Base-by-base conservation (phyloP, 441 rosid species). In the Macaranga tanarius region DNA sequence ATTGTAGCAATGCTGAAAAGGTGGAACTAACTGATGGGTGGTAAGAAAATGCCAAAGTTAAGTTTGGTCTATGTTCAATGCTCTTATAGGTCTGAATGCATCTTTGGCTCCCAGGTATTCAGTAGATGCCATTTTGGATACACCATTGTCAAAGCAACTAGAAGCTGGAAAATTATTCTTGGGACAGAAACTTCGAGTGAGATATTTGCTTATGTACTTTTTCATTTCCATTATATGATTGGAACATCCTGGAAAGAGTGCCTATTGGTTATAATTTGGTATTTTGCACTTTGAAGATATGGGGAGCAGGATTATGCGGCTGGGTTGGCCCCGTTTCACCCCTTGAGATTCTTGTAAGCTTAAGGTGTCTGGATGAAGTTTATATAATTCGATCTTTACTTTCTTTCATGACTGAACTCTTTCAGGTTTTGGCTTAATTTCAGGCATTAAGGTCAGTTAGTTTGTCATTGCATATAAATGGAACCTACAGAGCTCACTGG, bases 401-500 rank as follows among this genome's bases (percentile, higher is more conserved):
- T 74, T 48, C n/a, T 65, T 42, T 67, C 25, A 19, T 47, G 34
- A 42, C 52, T 52, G 17, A 66, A 42, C 34, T 74, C 78, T 73
- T 74, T 76, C 52, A 71, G 45, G 45, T 69, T 44, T 66, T 72
- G 65, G 63, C 80, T 82, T 51, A 71, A 54, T 84, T 82, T 75
- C 92, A 95, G 99, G 92, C 81, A 75, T 83, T 92, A 69, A 82
- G 81, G 67, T 73, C 86, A n/a, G 87, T 83, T 72, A 83, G 78
- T 77, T 81, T 95, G 80, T 56, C 81, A 76, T 81, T 95, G 86
- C 95, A 91, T 80, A 84, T 86, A 56, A 93, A 95, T 87, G 99
- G 97, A 75, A 93, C 99, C 19, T 90, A 89, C 72, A 89, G 98
- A 88, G 90, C 97, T 83, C 97, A 88, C 57, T 95, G 99, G 99